Evolutionary conservation across 2,329 filamentous ascomycete genomes (phyloP), one percentile per base, ranked within the genome.

Genomic region (Colletotrichum abscissum): DNA sequence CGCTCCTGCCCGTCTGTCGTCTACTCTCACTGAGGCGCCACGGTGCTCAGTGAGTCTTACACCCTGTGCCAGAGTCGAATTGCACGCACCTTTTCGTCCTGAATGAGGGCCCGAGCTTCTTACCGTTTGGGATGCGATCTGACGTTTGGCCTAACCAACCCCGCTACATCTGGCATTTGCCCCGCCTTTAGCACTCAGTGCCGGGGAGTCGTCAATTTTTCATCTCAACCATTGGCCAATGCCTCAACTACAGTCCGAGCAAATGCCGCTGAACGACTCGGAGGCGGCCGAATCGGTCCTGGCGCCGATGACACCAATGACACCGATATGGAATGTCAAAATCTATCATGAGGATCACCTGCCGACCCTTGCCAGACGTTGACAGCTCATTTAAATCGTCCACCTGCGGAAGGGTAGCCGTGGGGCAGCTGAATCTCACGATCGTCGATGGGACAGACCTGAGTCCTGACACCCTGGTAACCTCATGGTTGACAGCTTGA

Each of bases 91-190:
- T 69, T 69, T 59, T 59, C n/a, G 57, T 72, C 26, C 46, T 49
- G 24, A 4, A 49, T 38, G 38, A 63, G 52, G 57, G 64, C 67
- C 69, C 64, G 67, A 73, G 71, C 71, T 73, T 71, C 62, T 33
- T 42, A 46, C 55, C 65, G 35, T 56, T 24, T 55, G 66, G 42
- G 42, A n/a, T 69, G 55, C 70, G 70, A 73, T 73, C 70, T 73
- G 70, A 73, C 70, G 55, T 73, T 26, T 63, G 63, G 65, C 54
- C 30, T 19, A 49, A 64, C 42, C 19, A 49, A 56, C 60, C 71
- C 71, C 71, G 60, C 71, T 55, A 58, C 24, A 71, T 57, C 56
- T 73, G 56, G 60, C 70, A 73, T 69, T 55, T 64, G 71, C 71
- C 71, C 67, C 71, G 67, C 67, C 56, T 62, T 58, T 55, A 30